phyloP scores from a whole-genome alignment of 129 eudicot species.

The Deinandra increscens region DNA sequence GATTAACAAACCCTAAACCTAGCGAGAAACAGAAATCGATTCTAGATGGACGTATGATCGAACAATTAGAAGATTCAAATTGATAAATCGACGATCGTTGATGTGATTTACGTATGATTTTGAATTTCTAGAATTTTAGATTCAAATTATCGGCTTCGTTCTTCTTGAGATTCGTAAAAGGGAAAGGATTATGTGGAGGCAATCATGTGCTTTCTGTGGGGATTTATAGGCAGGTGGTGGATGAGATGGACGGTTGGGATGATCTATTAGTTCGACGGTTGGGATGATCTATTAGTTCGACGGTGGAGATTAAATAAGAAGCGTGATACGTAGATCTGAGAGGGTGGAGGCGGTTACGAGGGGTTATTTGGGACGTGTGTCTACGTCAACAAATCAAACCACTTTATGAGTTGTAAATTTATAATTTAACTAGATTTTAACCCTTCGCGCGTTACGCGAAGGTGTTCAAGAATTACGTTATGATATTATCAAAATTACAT shows the following conservation, averaged over 20 bases:
- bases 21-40: neutral
- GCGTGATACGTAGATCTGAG: slow-evolving; percentile 19
- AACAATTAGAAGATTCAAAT: slow-evolving; percentile 1
- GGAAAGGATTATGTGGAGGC: slow-evolving; percentile 16
- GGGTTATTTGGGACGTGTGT: slow-evolving; percentile 1
- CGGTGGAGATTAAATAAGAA: slow-evolving; percentile 27
- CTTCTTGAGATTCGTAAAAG: slow-evolving; percentile 19
- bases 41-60: neutral
- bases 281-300: slow-evolving; percentile 13
- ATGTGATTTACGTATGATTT: slow-evolving; percentile 4
- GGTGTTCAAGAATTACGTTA: too few species aligned
- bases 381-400: neutral
- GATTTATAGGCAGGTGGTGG: slow-evolving; percentile 17
- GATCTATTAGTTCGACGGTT: slow-evolving; percentile 18
- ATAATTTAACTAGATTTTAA: too few species aligned
- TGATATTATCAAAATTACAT: too few species aligned
- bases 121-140: neutral
- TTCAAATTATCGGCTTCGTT: slow-evolving; percentile 2
- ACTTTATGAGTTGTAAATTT: too few species aligned
- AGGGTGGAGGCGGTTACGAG: slow-evolving; percentile 26
- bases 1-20: slow-evolving; percentile 28
- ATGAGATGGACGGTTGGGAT: slow-evolving; percentile 30
- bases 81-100: neutral
- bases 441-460: too few species aligned
- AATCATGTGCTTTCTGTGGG: neutral